Evolutionary conservation across 441 rosid genomes (phyloP), one percentile per base, ranked within the genome.

Genomic region (Pelargonium citronellum): DNA sequence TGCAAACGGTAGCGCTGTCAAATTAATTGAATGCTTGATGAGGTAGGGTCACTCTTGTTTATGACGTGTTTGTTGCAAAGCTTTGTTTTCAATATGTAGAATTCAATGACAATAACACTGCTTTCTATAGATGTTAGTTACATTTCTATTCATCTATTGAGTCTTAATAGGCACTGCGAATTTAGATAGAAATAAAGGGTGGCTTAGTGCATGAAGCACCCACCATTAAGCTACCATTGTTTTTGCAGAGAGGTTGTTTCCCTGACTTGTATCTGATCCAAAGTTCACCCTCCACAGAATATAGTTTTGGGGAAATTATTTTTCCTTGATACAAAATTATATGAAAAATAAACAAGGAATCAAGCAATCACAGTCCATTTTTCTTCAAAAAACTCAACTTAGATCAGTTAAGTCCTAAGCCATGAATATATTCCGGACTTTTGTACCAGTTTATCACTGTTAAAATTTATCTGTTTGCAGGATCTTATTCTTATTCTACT

Each of bases 11-110:
- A 95, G 81, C 74, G 86, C 87, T 80, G 79, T 83, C 67, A 67
- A 73, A 72, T 70, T 87, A 57, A 73, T 90, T 46, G 91, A 87
- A 77, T 71, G 68, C 79, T 82, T 95, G 83, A 78, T 90, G 71
- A 82, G 92, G 98, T 94, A 78, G 69, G 81, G 51, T 17, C 39
- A 17, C 55, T 61, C 10, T 34, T 41, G 55, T 73, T 7, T 39
- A 4, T 49, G 47, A 13, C 62, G 51, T 62, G 27, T 1, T 67
- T 37, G 17, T 30, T 71, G 58, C 47, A 37, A 61, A 10, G 49
- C 61, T 58, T 5, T 19, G 3, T 4, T 60, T 60, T 27, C 24
- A 11, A 19, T 58, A 9, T 58, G 30, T 27, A 9, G 30, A 58
- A 58, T 24, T 19, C 30, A 16, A 19, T 9, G 30, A 58, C 22